These are phyloP conservation scores for Rhynchospora pubera DNA, from an alignment of 176 grass and related monocot species.

Conservation along the genomic window DNA sequence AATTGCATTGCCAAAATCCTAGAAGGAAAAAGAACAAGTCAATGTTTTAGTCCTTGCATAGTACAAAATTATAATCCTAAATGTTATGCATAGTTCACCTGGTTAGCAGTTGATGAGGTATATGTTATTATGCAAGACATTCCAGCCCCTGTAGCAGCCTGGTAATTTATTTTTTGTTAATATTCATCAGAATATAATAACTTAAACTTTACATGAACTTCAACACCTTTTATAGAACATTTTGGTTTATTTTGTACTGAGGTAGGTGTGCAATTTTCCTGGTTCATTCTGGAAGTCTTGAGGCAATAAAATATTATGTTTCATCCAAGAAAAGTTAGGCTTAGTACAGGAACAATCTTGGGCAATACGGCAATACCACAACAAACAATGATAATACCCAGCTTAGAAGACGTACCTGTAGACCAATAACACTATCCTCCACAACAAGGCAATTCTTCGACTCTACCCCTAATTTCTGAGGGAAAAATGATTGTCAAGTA, in stretches of 20 bases:
- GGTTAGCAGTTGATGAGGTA: slow-evolving; percentile 81
- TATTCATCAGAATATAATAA: background rate
- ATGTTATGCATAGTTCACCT: slow-evolving; percentile 41
- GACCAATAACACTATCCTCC: slow-evolving; percentile 96
- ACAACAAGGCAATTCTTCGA: slow-evolving; percentile 86
- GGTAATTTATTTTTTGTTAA: slow-evolving; percentile 7
- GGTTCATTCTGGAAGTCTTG: background rate
- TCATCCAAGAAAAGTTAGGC: background rate
- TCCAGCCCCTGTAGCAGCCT: slow-evolving; percentile 88
- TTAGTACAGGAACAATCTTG: background rate
- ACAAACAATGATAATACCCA: slow-evolving; percentile 1
- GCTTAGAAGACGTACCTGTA: slow-evolving; percentile 44
- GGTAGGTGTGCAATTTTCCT: background rate
- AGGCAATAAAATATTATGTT: background rate
- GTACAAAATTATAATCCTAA: background rate
- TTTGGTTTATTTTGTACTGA: background rate
- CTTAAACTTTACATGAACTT: background rate
- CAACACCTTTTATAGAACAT: background rate
- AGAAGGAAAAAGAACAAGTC: slow-evolving; percentile 1
- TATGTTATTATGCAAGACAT: slow-evolving; percentile 95
- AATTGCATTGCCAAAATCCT: slow-evolving; percentile 90
- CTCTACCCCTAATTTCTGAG: slow-evolving; percentile 68
- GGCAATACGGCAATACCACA: background rate
- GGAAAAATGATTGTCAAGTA: slow-evolving; percentile 6
- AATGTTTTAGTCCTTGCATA: background rate